Conservation (phyloP, 495 filamentous ascomycete species). For the Daldinia decipiens region DNA sequence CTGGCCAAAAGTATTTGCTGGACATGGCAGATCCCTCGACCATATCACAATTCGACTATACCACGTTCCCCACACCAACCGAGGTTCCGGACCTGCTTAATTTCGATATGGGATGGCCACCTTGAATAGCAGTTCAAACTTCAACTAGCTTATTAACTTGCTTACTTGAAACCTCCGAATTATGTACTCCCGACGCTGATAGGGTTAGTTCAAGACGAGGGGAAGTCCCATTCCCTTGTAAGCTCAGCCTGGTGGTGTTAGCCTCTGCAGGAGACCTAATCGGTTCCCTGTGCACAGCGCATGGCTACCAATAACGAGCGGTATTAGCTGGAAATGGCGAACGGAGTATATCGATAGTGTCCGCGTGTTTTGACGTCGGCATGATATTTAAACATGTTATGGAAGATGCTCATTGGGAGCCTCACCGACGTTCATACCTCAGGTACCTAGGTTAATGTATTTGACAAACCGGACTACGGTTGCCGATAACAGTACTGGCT, state of each 20-base stretch:
- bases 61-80: not conserved
- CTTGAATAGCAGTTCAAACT: conserved; percentile 5
- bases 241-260: not conserved
- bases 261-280: not conserved
- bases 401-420: too few species aligned
- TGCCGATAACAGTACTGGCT: too few species aligned
- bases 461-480: too few species aligned
- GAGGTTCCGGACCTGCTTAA: conserved; percentile 19
- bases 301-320: not conserved
- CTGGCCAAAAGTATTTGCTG: not conserved
- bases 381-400: too few species aligned
- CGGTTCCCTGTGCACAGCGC: not conserved
- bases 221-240: not conserved
- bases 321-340: not conserved
- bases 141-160: not conserved
- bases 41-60: conserved; percentile 17
- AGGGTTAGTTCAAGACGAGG: not conserved
- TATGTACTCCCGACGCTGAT: not conserved
- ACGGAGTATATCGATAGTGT: not conserved
- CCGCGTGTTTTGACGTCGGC: not conserved
- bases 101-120: conserved; percentile 32
- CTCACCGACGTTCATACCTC: not conserved
- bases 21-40: conserved; percentile 2
- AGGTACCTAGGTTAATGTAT: too few species aligned
- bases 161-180: not conserved